Evolutionary conservation across 768 basidiomycete genomes (phyloP), one percentile per base, ranked within the genome.

Genomic region (Cubamyces lactineus): DNA sequence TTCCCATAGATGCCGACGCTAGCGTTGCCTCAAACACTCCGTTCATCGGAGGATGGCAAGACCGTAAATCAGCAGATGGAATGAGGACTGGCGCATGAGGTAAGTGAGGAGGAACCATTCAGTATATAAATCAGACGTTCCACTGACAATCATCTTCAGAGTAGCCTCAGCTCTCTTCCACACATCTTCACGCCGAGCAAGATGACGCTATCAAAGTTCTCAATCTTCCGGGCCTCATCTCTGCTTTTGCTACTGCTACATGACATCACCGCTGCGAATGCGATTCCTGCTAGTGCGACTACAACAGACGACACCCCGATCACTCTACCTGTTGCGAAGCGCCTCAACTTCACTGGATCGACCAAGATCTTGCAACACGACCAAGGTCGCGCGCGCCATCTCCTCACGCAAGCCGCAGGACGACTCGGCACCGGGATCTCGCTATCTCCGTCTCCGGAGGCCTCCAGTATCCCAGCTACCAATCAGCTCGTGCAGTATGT

Each of bases 331-430:
- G 69, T 88, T 46, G 78, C 84, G 15, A 79, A 79, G 66, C 75
- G 76, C 55, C 66, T 84, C 68, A 84, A 84, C 40, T 61, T 76
- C 63, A 80, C 75, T 15, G 80, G 80, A 57, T 63, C 78, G 11
- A 71, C 73, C 63, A 81, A 83, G 53, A 69, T 87, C 48, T 48
- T 85, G 17, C 68, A 75, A 34, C 77, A 75, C 60, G 86, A 86
- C 67, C 76, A 79, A 54, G 72, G 76, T 28, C 79, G 86, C 62
- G 81, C 80, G 15, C 67, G 75, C 58, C 71, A 74, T 23, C 58
- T 86, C 47, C 76, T 74, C 47, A 72, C 72, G 3, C 74, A 69
- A 28, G 76, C 73, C 5, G 68, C 71, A 30, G 76, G 77, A 11
- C 19, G 52, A 15, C 28, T 28, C 28, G 16, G 42, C 28, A 17